Percentiles rank a stretch among this genome's conserved stretches.
Conservation (phyloP, 2,329 filamentous ascomycete species). For the Furcasterigmium furcatum region DNA sequence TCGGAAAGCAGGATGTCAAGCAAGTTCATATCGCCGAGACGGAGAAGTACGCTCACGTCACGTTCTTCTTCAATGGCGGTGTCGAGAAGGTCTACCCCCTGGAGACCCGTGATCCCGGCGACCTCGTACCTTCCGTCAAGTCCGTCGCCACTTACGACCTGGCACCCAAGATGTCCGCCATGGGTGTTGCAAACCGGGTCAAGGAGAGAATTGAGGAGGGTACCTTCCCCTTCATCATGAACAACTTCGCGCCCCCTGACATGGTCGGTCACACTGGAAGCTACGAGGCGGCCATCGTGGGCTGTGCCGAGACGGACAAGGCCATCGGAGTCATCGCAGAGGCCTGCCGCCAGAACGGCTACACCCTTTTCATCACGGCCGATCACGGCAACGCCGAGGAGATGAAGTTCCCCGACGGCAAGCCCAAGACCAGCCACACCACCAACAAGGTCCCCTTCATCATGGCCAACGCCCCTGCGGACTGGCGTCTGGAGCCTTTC, state of each 20-base stretch:
- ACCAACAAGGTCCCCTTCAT: conserved; percentile 97
- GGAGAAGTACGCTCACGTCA: conserved; percentile 99
- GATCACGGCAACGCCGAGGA: conserved; percentile 99
- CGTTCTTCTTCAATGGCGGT: conserved; percentile 99
- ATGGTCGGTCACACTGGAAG: conserved; percentile 99
- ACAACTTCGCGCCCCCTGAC: conserved; percentile 98
- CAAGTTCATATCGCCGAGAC: conserved; percentile 98
- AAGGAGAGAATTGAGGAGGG: conserved; percentile 30
- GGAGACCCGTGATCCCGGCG: conserved; percentile 76
- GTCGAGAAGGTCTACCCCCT: conserved; percentile 94
- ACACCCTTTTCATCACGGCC: conserved; percentile 90
- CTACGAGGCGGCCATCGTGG: conserved; percentile 89
- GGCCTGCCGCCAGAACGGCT: conserved; percentile 88
- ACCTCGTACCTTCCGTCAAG: conserved; percentile 84
- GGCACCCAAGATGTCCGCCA: conserved; percentile 94
- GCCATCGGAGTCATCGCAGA: conserved; percentile 92
- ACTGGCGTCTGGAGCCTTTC: conserved; percentile 64
- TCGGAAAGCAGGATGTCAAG: conserved; percentile 82
- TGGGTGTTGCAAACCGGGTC: conserved; percentile 84
- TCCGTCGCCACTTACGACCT: conserved; percentile 89
- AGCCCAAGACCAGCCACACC: conserved; percentile 97
- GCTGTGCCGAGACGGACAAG: conserved; percentile 82
- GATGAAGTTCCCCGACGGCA: conserved; percentile 95
- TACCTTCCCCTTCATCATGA: conserved; percentile 94
- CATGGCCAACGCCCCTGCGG: conserved; percentile 93